Percentiles rank a stretch among this genome's conserved stretches.
phyloP scores from a whole-genome alignment of 176 grass and related monocot genomes.

The Panicum miliaceum region DNA sequence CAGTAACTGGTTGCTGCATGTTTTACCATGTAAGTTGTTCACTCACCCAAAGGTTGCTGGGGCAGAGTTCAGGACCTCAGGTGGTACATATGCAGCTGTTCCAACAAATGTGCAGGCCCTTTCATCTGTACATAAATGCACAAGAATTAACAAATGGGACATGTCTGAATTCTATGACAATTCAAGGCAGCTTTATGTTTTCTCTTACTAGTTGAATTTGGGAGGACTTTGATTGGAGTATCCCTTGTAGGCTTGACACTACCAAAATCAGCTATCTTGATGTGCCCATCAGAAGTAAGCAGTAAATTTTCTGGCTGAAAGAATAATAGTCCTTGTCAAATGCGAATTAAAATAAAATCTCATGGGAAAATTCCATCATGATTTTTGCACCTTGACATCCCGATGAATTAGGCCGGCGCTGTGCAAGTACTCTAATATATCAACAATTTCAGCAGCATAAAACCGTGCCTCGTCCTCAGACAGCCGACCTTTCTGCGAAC shows the following conservation, averaged over 20 bases:
- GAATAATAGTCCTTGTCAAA: constrained; percentile 9
- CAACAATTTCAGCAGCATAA: constrained; percentile 92
- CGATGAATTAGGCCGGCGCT: constrained; percentile 87
- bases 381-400: constrained; percentile 74
- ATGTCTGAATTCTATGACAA: constrained; percentile 14
- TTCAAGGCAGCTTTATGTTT: constrained; percentile 6
- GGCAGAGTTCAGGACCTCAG: constrained; percentile 93
- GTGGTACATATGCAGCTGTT: constrained; percentile 95
- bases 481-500: constrained; percentile 69
- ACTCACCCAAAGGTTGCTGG: constrained; percentile 93
- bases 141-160: not conserved
- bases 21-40: constrained; percentile 21
- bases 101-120: constrained; percentile 97
- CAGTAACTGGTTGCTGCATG: not conserved
- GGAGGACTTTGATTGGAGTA: constrained; percentile 79
- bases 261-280: constrained; percentile 98
- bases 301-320: constrained; percentile 97
- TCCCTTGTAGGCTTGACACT: constrained; percentile 92
- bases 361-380: not conserved
- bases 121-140: constrained; percentile 61
- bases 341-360: not conserved
- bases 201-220: constrained; percentile 83
- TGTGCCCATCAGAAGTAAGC: constrained; percentile 86
- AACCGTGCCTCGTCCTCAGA: constrained; percentile 80
- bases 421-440: constrained; percentile 89